Evolutionary conservation across 257 asterid species (phyloP).

Genomic region (Solanum corneliomulleri): DNA sequence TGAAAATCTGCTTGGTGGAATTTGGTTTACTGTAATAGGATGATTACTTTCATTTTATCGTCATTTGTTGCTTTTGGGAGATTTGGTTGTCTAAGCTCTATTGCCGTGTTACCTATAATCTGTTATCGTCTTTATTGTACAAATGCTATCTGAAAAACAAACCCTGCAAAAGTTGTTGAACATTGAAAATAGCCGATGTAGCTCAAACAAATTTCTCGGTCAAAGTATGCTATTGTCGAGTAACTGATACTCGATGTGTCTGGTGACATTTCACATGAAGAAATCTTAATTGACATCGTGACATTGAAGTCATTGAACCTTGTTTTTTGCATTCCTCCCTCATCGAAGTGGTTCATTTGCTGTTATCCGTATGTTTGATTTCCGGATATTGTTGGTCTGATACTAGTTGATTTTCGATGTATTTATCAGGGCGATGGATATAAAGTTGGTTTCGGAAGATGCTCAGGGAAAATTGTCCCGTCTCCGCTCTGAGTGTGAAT

Average conservation of each 20-base stretch:
- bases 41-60: background rate
- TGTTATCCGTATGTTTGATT: background rate
- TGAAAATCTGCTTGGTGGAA: background rate
- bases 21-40: background rate
- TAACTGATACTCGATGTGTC: background rate
- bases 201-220: background rate
- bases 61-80: background rate
- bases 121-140: background rate
- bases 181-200: background rate
- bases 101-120: background rate
- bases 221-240: background rate
- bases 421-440: conserved; percentile 56
- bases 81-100: background rate
- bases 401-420: background rate
- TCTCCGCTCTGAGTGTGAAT: conserved; percentile 6
- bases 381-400: background rate
- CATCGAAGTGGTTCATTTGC: too few species aligned
- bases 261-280: background rate
- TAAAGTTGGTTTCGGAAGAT: conserved; percentile 51
- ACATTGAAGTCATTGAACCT: background rate
- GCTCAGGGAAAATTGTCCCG: conserved; percentile 57
- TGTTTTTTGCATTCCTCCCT: background rate
- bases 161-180: background rate
- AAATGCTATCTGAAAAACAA: background rate
- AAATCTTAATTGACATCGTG: background rate